These are phyloP conservation scores for Talaromyces rugulosus DNA, from an alignment of 2,329 filamentous ascomycete genomes.

Conservation along the genomic window DNA sequence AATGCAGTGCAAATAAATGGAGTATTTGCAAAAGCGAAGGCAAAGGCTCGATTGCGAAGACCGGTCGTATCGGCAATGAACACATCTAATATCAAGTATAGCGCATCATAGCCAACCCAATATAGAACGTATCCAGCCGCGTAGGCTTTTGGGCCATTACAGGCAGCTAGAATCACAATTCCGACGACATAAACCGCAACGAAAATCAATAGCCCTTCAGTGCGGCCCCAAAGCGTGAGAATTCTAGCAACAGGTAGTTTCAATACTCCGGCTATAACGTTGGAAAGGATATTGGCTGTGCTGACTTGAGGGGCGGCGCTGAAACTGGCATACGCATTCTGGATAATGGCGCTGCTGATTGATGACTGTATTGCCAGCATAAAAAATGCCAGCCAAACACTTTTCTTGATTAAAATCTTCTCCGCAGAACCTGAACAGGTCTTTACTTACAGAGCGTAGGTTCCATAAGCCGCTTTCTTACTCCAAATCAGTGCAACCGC, in stretches of 20 bases:
- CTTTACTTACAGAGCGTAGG: constrained; percentile 27
- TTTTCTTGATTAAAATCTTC: constrained; percentile 19
- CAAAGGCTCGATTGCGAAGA: constrained; percentile 57
- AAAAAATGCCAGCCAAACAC: constrained; percentile 45
- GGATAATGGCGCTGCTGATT: constrained; percentile 40
- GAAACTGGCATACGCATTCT: constrained; percentile 52
- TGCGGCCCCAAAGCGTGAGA: constrained; percentile 59
- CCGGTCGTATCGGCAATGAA: constrained; percentile 61
- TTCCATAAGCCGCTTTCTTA: constrained; percentile 27
- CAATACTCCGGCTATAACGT: constrained; percentile 53
- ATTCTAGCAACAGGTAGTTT: constrained; percentile 60
- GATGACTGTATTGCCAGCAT: constrained; percentile 41
- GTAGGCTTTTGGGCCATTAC: constrained; percentile 57
- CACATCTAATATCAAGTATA: constrained; percentile 54
- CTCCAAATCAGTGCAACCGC: constrained; percentile 38
- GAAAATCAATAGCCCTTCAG: constrained; percentile 54
- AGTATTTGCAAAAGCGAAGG: constrained; percentile 55
- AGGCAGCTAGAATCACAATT: constrained; percentile 59
- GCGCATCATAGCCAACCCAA: constrained; percentile 52
- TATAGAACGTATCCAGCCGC: constrained; percentile 61
- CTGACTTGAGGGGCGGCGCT: constrained; percentile 46
- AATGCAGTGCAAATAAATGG: constrained; percentile 60
- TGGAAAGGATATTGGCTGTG: constrained; percentile 54
- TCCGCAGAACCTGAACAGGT: neutral
- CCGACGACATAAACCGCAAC: constrained; percentile 44